phyloP scores from a whole-genome alignment of 2,329 filamentous ascomycete species.

The Cephalotrichum gorgonifer region DNA sequence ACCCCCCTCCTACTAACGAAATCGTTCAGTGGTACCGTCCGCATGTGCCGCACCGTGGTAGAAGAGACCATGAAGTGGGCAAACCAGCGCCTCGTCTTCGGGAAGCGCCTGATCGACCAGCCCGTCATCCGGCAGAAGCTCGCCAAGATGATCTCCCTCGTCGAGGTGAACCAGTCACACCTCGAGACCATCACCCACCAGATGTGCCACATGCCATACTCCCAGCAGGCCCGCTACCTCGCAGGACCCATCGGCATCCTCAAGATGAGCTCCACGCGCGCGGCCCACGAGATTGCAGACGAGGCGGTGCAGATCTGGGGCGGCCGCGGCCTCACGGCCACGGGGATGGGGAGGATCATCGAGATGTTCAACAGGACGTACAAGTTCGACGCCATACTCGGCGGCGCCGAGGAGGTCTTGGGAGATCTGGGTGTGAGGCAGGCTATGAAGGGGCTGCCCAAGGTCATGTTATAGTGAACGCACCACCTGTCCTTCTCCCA shows the following conservation, averaged over 20 bases:
- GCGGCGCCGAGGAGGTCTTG: slow-evolving; percentile 75
- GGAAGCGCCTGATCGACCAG: slow-evolving; percentile 72
- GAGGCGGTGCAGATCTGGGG: slow-evolving; percentile 81
- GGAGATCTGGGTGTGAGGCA: slow-evolving; percentile 74
- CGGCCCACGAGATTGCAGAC: slow-evolving; percentile 74
- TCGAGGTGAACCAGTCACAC: slow-evolving; percentile 78
- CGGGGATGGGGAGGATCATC: slow-evolving; percentile 71
- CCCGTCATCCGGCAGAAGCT: slow-evolving; percentile 79
- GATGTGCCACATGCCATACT: slow-evolving; percentile 78
- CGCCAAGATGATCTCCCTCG: slow-evolving; percentile 76
- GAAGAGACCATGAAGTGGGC: slow-evolving; percentile 85
- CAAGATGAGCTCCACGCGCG: slow-evolving; percentile 68
- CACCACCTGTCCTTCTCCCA: neutral
- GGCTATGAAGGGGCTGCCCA: slow-evolving; percentile 76
- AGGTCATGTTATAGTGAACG: slow-evolving; percentile 59
- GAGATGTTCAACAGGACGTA: slow-evolving; percentile 80
- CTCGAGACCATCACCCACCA: slow-evolving; percentile 78
- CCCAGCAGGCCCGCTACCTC: slow-evolving; percentile 62
- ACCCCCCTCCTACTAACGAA: neutral
- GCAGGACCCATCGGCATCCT: slow-evolving; percentile 74
- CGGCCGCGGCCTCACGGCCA: slow-evolving; percentile 68
- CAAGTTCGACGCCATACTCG: slow-evolving; percentile 71
- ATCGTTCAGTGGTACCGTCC: slow-evolving; percentile 39
- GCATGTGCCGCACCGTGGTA: slow-evolving; percentile 57
- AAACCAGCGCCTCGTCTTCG: slow-evolving; percentile 77